Base-by-base conservation (phyloP, 2,329 filamentous ascomycete species). In the Aspergillus versicolor region DNA sequence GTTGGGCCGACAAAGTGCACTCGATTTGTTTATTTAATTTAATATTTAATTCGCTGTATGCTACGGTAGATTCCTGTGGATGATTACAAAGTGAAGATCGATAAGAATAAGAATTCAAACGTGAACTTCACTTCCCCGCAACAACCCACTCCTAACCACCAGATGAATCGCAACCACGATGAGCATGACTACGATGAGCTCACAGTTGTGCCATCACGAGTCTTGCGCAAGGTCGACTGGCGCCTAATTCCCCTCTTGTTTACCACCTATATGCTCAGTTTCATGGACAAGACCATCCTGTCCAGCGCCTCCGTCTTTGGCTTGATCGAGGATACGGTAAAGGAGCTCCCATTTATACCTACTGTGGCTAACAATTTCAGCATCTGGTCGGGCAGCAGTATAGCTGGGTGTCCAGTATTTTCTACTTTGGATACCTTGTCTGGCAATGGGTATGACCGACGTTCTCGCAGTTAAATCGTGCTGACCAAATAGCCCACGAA, bases 261-360 rank as follows among this genome's bases (percentile, higher is more conserved):
- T 58, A 61, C 81, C 42, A 84, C 81, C 0, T 86, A 86, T 64
- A 81, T 81, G 72, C 67, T 86, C 60, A 84, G 84, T 63, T 86
- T 85, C 56, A 83, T 86, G 76, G 84, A 87, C 68, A 87, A 87
- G 65, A 79, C 79, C 0, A 83, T 83, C 55, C 66, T 84, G 1
- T 82, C 81, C 0, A 83, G 78, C 57, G 83, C 84, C 0, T 75
- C 82, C 4, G 81, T 86, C 0, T 85, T 86, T 61, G 83, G 82
- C 0, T 65, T 84, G n/a, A 71, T 73, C 5, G 70, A 81, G 2
- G 82, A 84, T 62, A 70, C 66, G 5, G 67, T 70, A 19, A 19
- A 19, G 3, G 19, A 19, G 19, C n/a, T 21, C 38, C 42, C 34
- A 22, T 21, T 40, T 11, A 17, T 7, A 3, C 13, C 7, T 4